Conservation (phyloP, 1,284 basidiomycete genomes). For the Fomitopsis palustris region DNA sequence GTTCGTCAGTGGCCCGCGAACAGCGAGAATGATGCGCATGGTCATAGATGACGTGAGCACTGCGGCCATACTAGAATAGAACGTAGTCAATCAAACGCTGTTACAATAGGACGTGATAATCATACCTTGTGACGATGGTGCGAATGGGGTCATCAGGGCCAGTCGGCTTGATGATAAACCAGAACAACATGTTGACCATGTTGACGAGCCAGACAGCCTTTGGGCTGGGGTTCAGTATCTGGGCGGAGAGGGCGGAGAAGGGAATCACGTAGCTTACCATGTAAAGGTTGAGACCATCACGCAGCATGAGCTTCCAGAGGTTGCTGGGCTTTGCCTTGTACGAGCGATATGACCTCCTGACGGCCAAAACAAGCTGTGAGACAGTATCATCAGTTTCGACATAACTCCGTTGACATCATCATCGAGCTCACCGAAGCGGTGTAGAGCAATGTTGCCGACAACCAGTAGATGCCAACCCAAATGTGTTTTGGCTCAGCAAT, state of each 20-base stretch:
- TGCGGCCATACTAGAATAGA: slow-evolving; percentile 59
- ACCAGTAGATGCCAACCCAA: slow-evolving; percentile 84
- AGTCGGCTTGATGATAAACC: slow-evolving; percentile 73
- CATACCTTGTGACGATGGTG: slow-evolving; percentile 66
- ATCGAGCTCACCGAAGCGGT: slow-evolving; percentile 51
- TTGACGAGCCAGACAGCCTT: slow-evolving; percentile 73
- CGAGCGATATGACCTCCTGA: slow-evolving; percentile 60
- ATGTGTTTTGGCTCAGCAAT: slow-evolving; percentile 74
- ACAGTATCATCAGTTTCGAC: background rate
- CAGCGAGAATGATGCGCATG: slow-evolving; percentile 76
- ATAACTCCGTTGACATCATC: background rate
- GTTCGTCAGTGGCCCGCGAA: slow-evolving; percentile 63
- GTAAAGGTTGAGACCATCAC: slow-evolving; percentile 81
- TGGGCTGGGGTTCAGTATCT: background rate
- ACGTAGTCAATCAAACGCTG: slow-evolving; percentile 3
- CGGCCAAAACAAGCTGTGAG: slow-evolving; percentile 55
- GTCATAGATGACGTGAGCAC: slow-evolving; percentile 82
- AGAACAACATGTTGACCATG: slow-evolving; percentile 75
- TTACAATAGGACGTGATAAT: background rate
- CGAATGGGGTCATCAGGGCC: slow-evolving; percentile 61
- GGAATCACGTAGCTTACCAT: slow-evolving; percentile 40
- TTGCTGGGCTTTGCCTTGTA: slow-evolving; percentile 54
- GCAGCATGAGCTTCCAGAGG: slow-evolving; percentile 81
- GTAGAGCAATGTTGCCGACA: slow-evolving; percentile 69
- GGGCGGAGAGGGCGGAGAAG: slow-evolving; percentile 2